Conservation (phyloP, 257 asterid species). For the Ballota nigra region DNA sequence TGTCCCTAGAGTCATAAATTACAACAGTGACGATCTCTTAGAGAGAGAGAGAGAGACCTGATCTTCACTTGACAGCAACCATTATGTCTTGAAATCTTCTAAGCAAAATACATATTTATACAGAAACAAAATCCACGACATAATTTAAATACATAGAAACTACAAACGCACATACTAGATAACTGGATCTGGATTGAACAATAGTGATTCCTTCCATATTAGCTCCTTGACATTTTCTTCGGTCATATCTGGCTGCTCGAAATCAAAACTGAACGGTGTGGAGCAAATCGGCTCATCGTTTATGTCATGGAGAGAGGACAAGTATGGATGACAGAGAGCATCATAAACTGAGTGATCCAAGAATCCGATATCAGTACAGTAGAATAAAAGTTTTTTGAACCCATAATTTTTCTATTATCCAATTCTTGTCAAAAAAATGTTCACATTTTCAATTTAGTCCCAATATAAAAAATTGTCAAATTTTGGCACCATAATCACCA, state of each 20-base stretch:
- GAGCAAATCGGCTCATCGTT: constrained; percentile 80
- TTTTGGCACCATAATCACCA: no score
- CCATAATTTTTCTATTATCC: no score
- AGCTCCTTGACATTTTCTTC: constrained; percentile 68
- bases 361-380: constrained; percentile 17
- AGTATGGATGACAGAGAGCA: constrained; percentile 77
- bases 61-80: not conserved
- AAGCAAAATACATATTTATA: constrained; percentile 20
- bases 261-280: constrained; percentile 56
- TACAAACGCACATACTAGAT: constrained; percentile 21
- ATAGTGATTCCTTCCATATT: constrained; percentile 58
- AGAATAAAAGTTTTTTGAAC: no score
- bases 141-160: constrained; percentile 11
- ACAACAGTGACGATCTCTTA: not conserved
- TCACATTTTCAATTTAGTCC: no score
- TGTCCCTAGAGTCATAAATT: constrained; percentile 3
- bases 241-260: constrained; percentile 53
- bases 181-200: constrained; percentile 48
- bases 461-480: no score
- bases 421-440: no score
- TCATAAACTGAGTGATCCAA: constrained; percentile 60
- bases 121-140: not conserved
- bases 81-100: not conserved
- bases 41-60: not conserved
- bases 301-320: constrained; percentile 75